Conservation (phyloP, 306 rosid species). For the Abrus pulchellus region DNA sequence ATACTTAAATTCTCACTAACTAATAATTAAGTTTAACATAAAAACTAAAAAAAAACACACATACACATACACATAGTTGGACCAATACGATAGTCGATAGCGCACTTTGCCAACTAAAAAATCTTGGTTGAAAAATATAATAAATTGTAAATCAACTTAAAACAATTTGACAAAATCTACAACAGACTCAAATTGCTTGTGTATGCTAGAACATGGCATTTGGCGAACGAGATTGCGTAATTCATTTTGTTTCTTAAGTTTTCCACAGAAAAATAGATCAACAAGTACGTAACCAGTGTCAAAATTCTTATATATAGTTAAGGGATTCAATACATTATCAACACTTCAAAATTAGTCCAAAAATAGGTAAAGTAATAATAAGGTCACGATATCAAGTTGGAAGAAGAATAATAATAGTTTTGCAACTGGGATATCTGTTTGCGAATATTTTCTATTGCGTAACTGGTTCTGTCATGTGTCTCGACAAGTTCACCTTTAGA, state of each 20-base stretch:
- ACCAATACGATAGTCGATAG: background rate
- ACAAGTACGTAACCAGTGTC: background rate
- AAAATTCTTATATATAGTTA: background rate
- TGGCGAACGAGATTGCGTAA: too few species aligned
- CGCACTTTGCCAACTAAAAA: background rate
- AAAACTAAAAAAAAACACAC: background rate
- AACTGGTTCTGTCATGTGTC: conserved; percentile 25
- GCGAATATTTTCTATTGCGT: background rate
- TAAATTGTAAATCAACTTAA: background rate
- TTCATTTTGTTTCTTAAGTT: background rate
- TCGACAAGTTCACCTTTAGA: conserved; percentile 31
- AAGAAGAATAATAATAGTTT: background rate
- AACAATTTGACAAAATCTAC: conserved; percentile 28
- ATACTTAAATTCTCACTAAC: background rate
- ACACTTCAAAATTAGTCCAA: background rate
- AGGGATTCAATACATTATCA: background rate
- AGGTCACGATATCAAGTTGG: background rate
- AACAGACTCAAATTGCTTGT: background rate
- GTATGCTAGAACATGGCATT: conserved; percentile 21
- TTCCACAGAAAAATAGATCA: background rate
- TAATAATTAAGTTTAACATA: background rate
- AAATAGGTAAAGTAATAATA: background rate
- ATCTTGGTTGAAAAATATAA: background rate
- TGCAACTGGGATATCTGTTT: background rate
- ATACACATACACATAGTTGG: background rate